phyloP scores from a whole-genome alignment of 2,329 filamentous ascomycete genomes.

The Gyromitra esculenta region DNA sequence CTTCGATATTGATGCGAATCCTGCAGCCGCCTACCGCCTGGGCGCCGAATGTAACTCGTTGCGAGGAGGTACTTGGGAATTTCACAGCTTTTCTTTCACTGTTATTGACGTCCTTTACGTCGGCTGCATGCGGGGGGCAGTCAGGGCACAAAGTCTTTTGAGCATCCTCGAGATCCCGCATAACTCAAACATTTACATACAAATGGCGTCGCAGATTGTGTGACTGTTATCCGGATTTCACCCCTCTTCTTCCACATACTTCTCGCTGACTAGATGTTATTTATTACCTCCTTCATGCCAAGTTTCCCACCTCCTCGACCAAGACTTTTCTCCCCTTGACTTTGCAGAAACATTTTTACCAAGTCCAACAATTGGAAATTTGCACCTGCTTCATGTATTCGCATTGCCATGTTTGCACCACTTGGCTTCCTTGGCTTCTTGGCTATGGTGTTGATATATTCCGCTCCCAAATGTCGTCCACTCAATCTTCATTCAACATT shows the following conservation, averaged over 20 bases:
- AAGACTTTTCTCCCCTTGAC: conserved; percentile 23
- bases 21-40: conserved; percentile 2
- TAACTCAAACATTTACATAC: conserved; percentile 23
- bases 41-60: conserved; percentile 3
- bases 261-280: conserved; percentile 24
- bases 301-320: conserved; percentile 37
- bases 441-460: conserved; percentile 45
- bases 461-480: conserved; percentile 11
- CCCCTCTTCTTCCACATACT: neutral
- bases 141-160: neutral
- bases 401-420: conserved; percentile 11
- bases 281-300: conserved; percentile 42
- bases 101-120: neutral
- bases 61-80: neutral
- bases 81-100: conserved; percentile 22
- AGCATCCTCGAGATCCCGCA: conserved; percentile 17
- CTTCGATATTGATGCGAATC: conserved; percentile 6
- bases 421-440: conserved; percentile 44
- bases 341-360: conserved; percentile 1
- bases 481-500: conserved; percentile 22
- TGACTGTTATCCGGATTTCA: conserved; percentile 17
- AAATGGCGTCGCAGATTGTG: conserved; percentile 19
- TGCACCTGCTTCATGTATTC: conserved; percentile 26
- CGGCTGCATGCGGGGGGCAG: conserved; percentile 7
- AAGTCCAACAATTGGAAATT: neutral